These are phyloP conservation scores for Gossypium lobatum DNA, from an alignment of 441 rosid genomes.

Conservation along the genomic window DNA sequence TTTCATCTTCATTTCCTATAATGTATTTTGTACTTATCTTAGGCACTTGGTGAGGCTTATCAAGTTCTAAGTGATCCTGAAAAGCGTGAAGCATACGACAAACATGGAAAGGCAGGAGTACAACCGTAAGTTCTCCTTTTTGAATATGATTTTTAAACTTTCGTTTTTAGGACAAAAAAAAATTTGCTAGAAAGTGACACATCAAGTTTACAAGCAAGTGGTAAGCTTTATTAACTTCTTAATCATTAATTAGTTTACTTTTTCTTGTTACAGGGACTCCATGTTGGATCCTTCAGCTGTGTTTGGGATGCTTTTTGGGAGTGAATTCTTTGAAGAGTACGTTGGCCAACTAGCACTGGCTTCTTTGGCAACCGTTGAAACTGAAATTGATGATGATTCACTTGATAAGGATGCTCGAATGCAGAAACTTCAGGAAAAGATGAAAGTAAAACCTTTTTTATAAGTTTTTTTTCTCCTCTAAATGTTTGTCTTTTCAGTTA, in stretches of 20 bases:
- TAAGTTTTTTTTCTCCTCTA: neutral
- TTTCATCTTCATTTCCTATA: neutral
- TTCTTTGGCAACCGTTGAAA: constrained; percentile 43
- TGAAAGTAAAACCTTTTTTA: constrained; percentile 39
- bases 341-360: constrained; percentile 90
- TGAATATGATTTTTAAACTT: neutral
- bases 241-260: neutral
- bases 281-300: constrained; percentile 92
- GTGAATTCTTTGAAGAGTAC: constrained; percentile 88
- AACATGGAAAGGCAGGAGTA: constrained; percentile 78
- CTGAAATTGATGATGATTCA: constrained; percentile 39
- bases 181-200: neutral
- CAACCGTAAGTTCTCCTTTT: constrained; percentile 51
- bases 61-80: constrained; percentile 88
- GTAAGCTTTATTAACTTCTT: neutral
- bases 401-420: constrained; percentile 41
- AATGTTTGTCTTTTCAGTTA: neutral
- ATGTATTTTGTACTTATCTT: constrained; percentile 14
- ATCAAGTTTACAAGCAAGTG: neutral
- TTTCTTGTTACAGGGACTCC: constrained; percentile 46
- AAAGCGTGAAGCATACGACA: constrained; percentile 85
- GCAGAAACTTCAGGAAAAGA: constrained; percentile 60
- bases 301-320: constrained; percentile 96
- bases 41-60: constrained; percentile 94
- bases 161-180: neutral